A percentile compares a stretch with the other conserved stretches of the same genome.
Evolutionary conservation across 257 asterid genomes (phyloP).

Genomic region (Jaltomata sinuosa): DNA sequence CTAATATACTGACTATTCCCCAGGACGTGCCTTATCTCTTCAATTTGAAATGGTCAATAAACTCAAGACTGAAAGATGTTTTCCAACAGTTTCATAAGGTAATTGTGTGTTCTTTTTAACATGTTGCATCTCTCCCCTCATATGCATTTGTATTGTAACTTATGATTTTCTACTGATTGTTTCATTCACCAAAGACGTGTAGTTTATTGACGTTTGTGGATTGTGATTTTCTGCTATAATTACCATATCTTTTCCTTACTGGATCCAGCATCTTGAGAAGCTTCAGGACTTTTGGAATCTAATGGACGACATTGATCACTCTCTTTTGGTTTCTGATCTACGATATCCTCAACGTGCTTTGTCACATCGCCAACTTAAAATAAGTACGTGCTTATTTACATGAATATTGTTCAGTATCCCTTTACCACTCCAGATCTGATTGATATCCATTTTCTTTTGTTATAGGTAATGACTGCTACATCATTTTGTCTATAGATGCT

Average conservation of each 20-base stretch:
- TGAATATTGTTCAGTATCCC: background rate
- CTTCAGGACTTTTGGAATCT: slow-evolving; percentile 68
- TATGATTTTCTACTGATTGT: background rate
- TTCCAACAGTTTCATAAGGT: slow-evolving; percentile 62
- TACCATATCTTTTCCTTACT: background rate
- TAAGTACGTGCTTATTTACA: slow-evolving; percentile 33
- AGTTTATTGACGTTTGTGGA: background rate
- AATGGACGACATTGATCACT: slow-evolving; percentile 56
- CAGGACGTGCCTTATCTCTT: slow-evolving; percentile 62
- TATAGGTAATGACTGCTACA: slow-evolving; percentile 51
- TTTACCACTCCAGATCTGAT: background rate
- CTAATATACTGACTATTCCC: slow-evolving; percentile 3
- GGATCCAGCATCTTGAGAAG: slow-evolving; percentile 50
- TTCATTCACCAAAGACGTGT: background rate
- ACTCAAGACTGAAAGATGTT: slow-evolving; percentile 48
- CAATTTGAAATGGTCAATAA: slow-evolving; percentile 45
- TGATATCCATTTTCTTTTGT: background rate
- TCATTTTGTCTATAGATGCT: slow-evolving; percentile 40
- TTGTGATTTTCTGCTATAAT: background rate
- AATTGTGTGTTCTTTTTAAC: background rate
- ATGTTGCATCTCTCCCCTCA: background rate
- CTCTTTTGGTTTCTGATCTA: slow-evolving; percentile 42
- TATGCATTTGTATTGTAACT: background rate
- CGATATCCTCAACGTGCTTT: slow-evolving; percentile 32
- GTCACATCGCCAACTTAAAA: slow-evolving; percentile 52